Percentiles rank a stretch among this genome's conserved stretches.
Evolutionary conservation across 805 yeast genomes (phyloP).

Genomic region (Maudiozyma serrabonitensis): DNA sequence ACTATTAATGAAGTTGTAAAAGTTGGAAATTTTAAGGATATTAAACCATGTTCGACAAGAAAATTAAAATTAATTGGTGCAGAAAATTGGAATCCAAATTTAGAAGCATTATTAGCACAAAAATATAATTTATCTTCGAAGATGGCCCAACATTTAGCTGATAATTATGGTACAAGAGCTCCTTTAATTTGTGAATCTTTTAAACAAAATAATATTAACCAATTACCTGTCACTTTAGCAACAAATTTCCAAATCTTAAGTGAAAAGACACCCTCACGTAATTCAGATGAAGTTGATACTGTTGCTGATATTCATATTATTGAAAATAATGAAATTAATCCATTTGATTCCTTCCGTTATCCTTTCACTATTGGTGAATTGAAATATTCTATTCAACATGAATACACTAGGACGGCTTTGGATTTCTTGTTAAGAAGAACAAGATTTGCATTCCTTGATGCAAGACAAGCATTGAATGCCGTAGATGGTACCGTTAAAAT

Average conservation of each 20-base stretch:
- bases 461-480: constrained; percentile 69
- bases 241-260: constrained; percentile 25
- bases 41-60: constrained; percentile 34
- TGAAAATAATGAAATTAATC: constrained; percentile 1
- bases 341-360: constrained; percentile 43
- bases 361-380: constrained; percentile 91
- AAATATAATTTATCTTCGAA: constrained; percentile 60
- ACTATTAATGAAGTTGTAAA: constrained; percentile 67
- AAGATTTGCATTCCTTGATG: constrained; percentile 84
- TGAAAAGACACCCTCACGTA: not conserved
- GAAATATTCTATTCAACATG: constrained; percentile 69
- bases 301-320: constrained; percentile 1
- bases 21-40: constrained; percentile 31
- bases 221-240: constrained; percentile 59
- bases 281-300: constrained; percentile 1
- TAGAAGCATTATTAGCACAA: constrained; percentile 72
- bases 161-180: constrained; percentile 85
- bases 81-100: constrained; percentile 64
- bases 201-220: constrained; percentile 42
- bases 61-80: constrained; percentile 64
- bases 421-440: constrained; percentile 92
- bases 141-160: constrained; percentile 70
- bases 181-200: constrained; percentile 58
- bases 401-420: constrained; percentile 77
- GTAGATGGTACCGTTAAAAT: constrained; percentile 79